Base-by-base conservation (phyloP, 2,329 filamentous ascomycete genomes). In the Aspergillus sojae region DNA sequence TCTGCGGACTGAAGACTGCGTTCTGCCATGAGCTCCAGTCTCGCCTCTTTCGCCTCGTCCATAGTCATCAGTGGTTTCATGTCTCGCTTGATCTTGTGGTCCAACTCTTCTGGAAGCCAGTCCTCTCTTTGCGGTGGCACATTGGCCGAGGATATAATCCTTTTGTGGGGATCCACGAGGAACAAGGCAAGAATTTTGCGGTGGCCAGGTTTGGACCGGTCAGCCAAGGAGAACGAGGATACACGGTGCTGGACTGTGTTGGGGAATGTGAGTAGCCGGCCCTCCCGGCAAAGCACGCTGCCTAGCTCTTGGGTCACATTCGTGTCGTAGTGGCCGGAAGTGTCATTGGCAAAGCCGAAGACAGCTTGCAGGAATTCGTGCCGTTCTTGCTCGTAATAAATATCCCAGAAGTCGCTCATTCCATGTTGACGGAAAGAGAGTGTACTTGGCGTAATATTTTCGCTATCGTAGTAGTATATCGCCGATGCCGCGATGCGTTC, bases 401-500 rank as follows among this genome's bases (percentile, higher is more conserved):
- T 5, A 14, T 5, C 4, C 4, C 57, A 23, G 2, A 52, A 21
- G 19, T 41, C 3, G 36, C 54, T 7, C 62, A 9, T 32, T 32
- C 30, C 30, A 32, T 32, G 61, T n/a, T 83, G 83, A 2, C 80
- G 82, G 68, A 90, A 88, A 0, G 75, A 74, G 0, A 90, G 78
- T 4, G 71, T 72, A 63, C 78, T 84, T 1, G 84, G 76, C 0
- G 85, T 86, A 60, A 90, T 83, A 72, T 91, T 91, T 0, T 88
- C 81, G 60, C 75, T 78, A 66, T 88, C 85, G 67, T 87, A 87
- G 74, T 90, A 90, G 77, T 88, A 91, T 2, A 91, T 77, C 0
- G 88, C 85, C 0, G 87, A 88, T 0, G 86, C 86, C 62, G 82
- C 83, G 32, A 91, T 90, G 64, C 83, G 84, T 70, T 91, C 88